phyloP scores from a whole-genome alignment of 225 moss, liverwort and hornwort species.

The Polytrichum commune region DNA sequence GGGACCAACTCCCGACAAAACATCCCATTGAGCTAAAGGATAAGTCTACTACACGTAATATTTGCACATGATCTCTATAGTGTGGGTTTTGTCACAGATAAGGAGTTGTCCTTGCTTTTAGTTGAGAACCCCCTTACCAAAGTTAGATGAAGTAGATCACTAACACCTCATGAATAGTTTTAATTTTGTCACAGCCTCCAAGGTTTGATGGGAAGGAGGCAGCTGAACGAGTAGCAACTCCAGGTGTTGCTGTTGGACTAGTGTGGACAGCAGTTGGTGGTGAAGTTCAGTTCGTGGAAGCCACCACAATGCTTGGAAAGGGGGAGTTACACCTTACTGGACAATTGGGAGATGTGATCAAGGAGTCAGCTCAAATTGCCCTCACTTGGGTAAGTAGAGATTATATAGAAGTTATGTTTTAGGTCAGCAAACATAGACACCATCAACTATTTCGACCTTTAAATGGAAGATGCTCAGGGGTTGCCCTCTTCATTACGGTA shows the following conservation, averaged over 20 bases:
- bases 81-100: too few species aligned
- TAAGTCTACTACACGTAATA: too few species aligned
- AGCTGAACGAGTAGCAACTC: slow-evolving; percentile 46
- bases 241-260: slow-evolving; percentile 42
- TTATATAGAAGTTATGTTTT: too few species aligned
- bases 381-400: slow-evolving; percentile 35
- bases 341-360: slow-evolving; percentile 41
- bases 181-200: slow-evolving; percentile 28
- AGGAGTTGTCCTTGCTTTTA: too few species aligned
- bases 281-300: slow-evolving; percentile 41
- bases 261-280: slow-evolving; percentile 46
- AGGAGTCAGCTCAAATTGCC: slow-evolving; percentile 45
- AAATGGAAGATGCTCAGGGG: too few species aligned
- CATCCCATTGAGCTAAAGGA: too few species aligned
- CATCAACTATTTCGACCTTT: neutral
- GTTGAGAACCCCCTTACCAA: too few species aligned
- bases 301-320: slow-evolving; percentile 38
- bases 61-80: too few species aligned
- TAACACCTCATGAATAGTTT: too few species aligned
- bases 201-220: slow-evolving; percentile 49
- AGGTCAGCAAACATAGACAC: neutral
- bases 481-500: too few species aligned
- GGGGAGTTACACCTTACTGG: slow-evolving; percentile 38
- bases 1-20: too few species aligned
- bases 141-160: too few species aligned